Base-by-base conservation (phyloP, 2,329 filamentous ascomycete species). In the Bipolaris zeicola region DNA sequence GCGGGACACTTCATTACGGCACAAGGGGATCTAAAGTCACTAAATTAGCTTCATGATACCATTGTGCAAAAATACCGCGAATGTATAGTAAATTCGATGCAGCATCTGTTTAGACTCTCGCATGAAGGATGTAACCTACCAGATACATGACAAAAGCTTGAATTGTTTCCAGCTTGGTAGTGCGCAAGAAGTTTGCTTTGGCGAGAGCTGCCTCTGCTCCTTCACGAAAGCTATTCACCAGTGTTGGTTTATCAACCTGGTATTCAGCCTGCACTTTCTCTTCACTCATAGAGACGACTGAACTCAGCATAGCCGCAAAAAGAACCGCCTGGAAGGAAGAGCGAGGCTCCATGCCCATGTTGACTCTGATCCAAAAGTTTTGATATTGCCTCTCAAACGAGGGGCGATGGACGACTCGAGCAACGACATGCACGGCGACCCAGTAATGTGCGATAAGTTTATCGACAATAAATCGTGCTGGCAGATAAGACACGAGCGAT, bases 121-220 rank as follows among this genome's bases (percentile, higher is more conserved):
- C 7, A 26, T 5, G 31, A 11, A 10, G 11, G 22, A n/a, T n/a
- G n/a, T 7, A 36, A 78, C 83, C 76, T 73, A 89, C 87, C 76
- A 92, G 79, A 62, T 91, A 92, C 80, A 91, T 89, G 34, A 92
- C 85, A 65, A 92, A 89, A 1, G 88, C 89, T 70, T 92, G 90
- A 65, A 93, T 79, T 0, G 87, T 90, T 72, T 91, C 88, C n/a
- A 91, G 77, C 62, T 86, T 88, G 0, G 85, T 90, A 0, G 89
- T 91, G 34, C 87, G 81, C 34, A 92, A 74, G 55, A 92, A 89
- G 68, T 90, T 88, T 3, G 89, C 88, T 68, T 86, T 86, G 37
- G 83, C 82, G 33, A 93, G 77, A 3, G 88, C 85, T 24, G 83
- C 82, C 75, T 92, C 90, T 6, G 87, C 85, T 1, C 84, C 88